Evolutionary conservation across 805 yeast species (phyloP).

Genomic region (Saturnispora halmiae): DNA sequence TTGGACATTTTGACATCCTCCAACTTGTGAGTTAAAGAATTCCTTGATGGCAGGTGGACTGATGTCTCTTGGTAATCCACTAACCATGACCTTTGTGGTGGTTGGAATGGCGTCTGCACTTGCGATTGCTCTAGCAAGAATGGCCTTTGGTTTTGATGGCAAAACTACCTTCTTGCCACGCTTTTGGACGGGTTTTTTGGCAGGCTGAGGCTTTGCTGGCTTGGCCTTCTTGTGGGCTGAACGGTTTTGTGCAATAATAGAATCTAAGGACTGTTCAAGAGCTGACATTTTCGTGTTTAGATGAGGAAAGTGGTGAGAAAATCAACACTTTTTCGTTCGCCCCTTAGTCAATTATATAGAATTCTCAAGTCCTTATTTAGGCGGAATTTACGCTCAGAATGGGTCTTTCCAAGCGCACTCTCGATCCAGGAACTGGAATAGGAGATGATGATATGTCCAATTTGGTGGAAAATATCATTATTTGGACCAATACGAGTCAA

Average conservation of each 20-base stretch:
- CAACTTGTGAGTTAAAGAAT: slow-evolving; percentile 80
- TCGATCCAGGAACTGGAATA: background rate
- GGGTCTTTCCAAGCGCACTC: background rate
- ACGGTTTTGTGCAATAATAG: slow-evolving; percentile 60
- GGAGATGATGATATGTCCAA: background rate
- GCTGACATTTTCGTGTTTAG: slow-evolving; percentile 46
- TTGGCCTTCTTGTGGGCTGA: slow-evolving; percentile 13
- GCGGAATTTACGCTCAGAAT: no score
- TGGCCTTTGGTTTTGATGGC: background rate
- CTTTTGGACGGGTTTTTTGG: background rate
- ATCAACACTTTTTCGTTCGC: no score
- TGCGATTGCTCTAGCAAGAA: slow-evolving; percentile 2
- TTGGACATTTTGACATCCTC: slow-evolving; percentile 65
- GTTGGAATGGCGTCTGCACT: slow-evolving; percentile 27
- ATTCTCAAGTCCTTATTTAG: no score
- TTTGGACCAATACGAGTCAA: no score
- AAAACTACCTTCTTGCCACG: background rate
- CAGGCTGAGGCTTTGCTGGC: slow-evolving; percentile 12
- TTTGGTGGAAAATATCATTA: background rate
- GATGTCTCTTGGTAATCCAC: slow-evolving; percentile 63
- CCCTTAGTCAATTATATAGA: no score
- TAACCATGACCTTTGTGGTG: slow-evolving; percentile 77
- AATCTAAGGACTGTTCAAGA: slow-evolving; percentile 91
- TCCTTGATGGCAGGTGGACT: slow-evolving; percentile 62
- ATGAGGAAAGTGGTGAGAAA: background rate